A percentile compares a stretch with the other conserved stretches of the same genome.
Conservation (phyloP, 192 early-diverging fungal species). For the Helicostylum pulchrum region DNA sequence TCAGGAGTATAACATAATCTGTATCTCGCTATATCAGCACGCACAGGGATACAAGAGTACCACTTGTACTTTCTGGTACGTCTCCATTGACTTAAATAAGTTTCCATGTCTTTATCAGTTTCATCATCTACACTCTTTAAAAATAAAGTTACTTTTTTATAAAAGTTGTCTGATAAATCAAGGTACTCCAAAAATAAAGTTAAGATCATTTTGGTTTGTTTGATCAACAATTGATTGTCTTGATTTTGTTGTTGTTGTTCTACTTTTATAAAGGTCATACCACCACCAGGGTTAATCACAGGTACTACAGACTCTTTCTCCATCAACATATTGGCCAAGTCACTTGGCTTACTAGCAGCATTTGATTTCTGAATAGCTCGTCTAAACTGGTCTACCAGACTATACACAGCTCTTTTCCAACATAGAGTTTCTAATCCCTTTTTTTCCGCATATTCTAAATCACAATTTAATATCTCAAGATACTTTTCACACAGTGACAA, state of each 20-base stretch:
- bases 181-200: slow-evolving; percentile 44
- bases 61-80: slow-evolving; percentile 33
- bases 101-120: background rate
- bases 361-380: slow-evolving; percentile 32
- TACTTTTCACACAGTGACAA: slow-evolving; percentile 41
- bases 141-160: slow-evolving; percentile 32
- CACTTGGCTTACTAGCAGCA: background rate
- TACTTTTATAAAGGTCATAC: background rate
- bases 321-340: slow-evolving; percentile 2
- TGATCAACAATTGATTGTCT: background rate
- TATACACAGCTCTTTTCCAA: slow-evolving; percentile 54
- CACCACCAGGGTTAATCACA: slow-evolving; percentile 20
- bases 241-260: background rate
- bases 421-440: slow-evolving; percentile 52
- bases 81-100: background rate
- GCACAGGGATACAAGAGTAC: slow-evolving; percentile 44
- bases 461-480: slow-evolving; percentile 39
- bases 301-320: slow-evolving; percentile 5
- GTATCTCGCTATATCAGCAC: slow-evolving; percentile 54
- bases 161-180: slow-evolving; percentile 45
- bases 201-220: slow-evolving; percentile 22
- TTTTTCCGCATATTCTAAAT: slow-evolving; percentile 47
- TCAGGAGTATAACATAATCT: slow-evolving; percentile 44
- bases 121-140: slow-evolving; percentile 33
- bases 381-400: slow-evolving; percentile 51